Conservation (phyloP, 805 yeast genomes). For the Nakazawaea populi region DNA sequence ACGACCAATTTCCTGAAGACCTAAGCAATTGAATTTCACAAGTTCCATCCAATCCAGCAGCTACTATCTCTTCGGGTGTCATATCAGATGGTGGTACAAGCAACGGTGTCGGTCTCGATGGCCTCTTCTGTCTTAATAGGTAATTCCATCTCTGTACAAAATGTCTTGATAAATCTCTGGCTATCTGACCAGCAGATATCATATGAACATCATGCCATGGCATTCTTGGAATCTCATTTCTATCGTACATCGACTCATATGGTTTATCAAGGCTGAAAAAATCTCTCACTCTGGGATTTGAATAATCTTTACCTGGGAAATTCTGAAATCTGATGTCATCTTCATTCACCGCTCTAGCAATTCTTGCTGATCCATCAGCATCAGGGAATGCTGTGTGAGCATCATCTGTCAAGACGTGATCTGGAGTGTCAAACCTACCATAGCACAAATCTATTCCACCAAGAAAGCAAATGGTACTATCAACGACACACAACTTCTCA, state of each 20-base stretch:
- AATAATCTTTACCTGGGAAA: conserved; percentile 96
- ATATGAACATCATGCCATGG: conserved; percentile 99
- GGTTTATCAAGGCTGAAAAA: conserved; percentile 79
- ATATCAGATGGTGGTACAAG: conserved; percentile 90
- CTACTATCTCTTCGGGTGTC: conserved; percentile 60
- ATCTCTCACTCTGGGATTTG: conserved; percentile 91
- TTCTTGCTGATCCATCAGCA: conserved; percentile 9
- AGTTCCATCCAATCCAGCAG: conserved; percentile 64
- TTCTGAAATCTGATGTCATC: conserved; percentile 42
- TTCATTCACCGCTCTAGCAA: conserved; percentile 11
- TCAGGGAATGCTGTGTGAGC: conserved; percentile 23
- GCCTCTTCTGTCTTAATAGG: conserved; percentile 85
- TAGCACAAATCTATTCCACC: conserved; percentile 96
- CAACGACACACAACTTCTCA: conserved; percentile 84
- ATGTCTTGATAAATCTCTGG: conserved; percentile 88
- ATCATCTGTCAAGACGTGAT: conserved; percentile 86
- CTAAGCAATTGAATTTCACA: conserved; percentile 89
- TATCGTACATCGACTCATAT: conserved; percentile 86
- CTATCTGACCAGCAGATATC: conserved; percentile 91
- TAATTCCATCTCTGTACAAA: conserved; percentile 98
- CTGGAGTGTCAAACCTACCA: conserved; percentile 96
- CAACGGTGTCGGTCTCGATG: conserved; percentile 89
- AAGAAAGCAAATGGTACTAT: conserved; percentile 80
- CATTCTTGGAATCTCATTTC: conserved; percentile 82
- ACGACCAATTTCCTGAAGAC: conserved; percentile 90